Evolutionary conservation across 305 asterid genomes (phyloP), one percentile per base, ranked within the genome.

Genomic region (Fraxinus albicans): DNA sequence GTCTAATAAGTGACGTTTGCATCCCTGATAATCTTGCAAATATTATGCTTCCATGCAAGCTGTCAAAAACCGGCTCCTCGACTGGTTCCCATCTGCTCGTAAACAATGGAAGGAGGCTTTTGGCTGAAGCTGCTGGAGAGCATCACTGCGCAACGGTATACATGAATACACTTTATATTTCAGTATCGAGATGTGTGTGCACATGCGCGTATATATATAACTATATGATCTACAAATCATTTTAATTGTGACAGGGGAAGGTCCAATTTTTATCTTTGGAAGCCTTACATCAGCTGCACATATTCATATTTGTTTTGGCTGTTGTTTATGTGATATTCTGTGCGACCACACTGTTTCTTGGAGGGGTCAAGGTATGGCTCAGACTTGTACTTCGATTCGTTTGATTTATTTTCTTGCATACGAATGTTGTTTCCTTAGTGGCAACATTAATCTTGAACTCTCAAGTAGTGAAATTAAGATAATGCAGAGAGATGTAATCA

Each of bases 251-350:
- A n/a, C 89, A 94, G 98, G 98, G 98, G 67, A 35, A 84, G 36
- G 89, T 84, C 9, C 97, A 91, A 29, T 84, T 94, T 77, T 86
- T 96, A 67, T 96, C 99, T 0, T 15, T 91, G 40, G 97, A 96
- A 88, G 99, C 97, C 58, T 60, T 96, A 86, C 97, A 96, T 86
- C 97, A 96, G 87, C 94, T 96, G 76, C 97, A 96, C 86, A 94
- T 96, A 36, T 93, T 96, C 90, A 90, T 94, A 82, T 96, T 96
- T 84, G 94, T 96, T n/a, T 77, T 96, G 83, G 98, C 98, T 1
- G 90, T 96, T 65, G 96, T 88, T 83, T 97, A 96, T 80, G 98
- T 92, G 8, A 13, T 91, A 82, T 93, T 87, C 84, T 93, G 98
- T 81, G 97, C 91, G 73, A 80, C 91, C 53, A 93, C 98, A 81